A percentile compares a stretch with the other conserved stretches of the same genome.
Evolutionary conservation across 352 stramenopile species (phyloP).

Genomic region (Phytophthora tubulina): DNA sequence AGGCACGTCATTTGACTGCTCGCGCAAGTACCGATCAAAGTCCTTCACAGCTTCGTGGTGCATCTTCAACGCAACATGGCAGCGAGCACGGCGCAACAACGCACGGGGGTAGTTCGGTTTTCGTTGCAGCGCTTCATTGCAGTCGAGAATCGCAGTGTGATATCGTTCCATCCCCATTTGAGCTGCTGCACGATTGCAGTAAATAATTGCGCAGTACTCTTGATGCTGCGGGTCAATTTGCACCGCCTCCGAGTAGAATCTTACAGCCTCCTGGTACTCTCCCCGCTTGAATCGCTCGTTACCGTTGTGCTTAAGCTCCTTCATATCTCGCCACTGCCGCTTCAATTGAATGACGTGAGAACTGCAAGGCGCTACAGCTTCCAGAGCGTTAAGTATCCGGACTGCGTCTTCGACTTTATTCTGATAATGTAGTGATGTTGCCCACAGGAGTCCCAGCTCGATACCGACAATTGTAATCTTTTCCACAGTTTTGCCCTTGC

Average conservation of each 20-base stretch:
- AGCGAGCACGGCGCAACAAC: conserved; percentile 75
- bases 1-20: conserved; percentile 43
- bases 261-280: conserved; percentile 62
- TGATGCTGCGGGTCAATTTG: conserved; percentile 71
- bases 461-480: conserved; percentile 67
- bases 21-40: conserved; percentile 77
- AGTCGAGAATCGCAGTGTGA: conserved; percentile 77
- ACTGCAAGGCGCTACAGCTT: conserved; percentile 73
- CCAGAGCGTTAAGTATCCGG: conserved; percentile 61
- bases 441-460: conserved; percentile 69
- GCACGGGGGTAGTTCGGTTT: conserved; percentile 70
- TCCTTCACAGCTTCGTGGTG: conserved; percentile 73
- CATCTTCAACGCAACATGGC: conserved; percentile 67
- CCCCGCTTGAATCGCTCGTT: conserved; percentile 75
- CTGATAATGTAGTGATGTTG: conserved; percentile 74
- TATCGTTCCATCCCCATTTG: conserved; percentile 79
- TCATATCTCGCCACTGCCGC: conserved; percentile 71
- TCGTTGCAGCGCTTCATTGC: conserved; percentile 71
- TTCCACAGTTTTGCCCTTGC: conserved; percentile 36
- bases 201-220: conserved; percentile 82
- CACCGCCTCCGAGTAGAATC: conserved; percentile 75
- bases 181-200: conserved; percentile 84
- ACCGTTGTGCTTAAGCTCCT: conserved; percentile 68
- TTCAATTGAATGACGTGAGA: conserved; percentile 79
- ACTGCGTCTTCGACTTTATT: conserved; percentile 75